phyloP scores from a whole-genome alignment of 371 early-diverging fungal genomes.

The Coemansia sp. region DNA sequence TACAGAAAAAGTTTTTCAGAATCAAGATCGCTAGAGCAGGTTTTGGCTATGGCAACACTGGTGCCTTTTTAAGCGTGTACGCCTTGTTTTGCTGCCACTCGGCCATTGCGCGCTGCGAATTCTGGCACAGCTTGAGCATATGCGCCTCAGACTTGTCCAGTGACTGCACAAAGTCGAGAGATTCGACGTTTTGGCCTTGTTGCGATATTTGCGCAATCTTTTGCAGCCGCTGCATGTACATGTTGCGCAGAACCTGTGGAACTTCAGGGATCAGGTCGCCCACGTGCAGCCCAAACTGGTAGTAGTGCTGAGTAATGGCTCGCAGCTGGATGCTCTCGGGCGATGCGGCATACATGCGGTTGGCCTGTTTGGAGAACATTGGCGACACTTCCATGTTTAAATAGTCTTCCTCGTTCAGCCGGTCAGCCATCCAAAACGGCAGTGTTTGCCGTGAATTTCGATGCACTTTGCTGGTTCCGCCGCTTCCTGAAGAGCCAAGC shows the following conservation, averaged over 20 bases:
- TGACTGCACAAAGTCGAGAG: conserved; percentile 46
- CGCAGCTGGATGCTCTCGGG: conserved; percentile 48
- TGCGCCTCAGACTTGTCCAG: conserved; percentile 31
- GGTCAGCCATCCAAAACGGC: conserved; percentile 51
- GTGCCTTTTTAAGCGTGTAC: conserved; percentile 25
- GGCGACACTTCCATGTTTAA: conserved; percentile 46
- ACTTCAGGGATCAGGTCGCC: conserved; percentile 45
- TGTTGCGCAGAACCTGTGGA: conserved; percentile 41
- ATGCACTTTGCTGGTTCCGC: conserved; percentile 44
- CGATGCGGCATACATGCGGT: conserved; percentile 50
- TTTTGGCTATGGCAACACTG: conserved; percentile 12
- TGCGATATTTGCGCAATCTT: conserved; percentile 40
- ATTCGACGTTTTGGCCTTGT: conserved; percentile 40
- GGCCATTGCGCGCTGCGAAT: conserved; percentile 28
- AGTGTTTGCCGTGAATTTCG: conserved; percentile 46
- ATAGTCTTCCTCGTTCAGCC: conserved; percentile 46
- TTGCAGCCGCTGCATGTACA: conserved; percentile 43
- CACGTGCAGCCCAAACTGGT: conserved; percentile 48
- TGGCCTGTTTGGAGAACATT: conserved; percentile 44
- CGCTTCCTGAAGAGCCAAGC: conserved; percentile 41
- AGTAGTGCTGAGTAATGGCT: conserved; percentile 41
- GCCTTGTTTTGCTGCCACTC: conserved; percentile 42
- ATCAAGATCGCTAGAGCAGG: neutral
- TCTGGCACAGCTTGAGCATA: conserved; percentile 38
- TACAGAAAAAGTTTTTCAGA: neutral